phyloP scores from a whole-genome alignment of 306 rosid genomes.

The Calophaca sinica region DNA sequence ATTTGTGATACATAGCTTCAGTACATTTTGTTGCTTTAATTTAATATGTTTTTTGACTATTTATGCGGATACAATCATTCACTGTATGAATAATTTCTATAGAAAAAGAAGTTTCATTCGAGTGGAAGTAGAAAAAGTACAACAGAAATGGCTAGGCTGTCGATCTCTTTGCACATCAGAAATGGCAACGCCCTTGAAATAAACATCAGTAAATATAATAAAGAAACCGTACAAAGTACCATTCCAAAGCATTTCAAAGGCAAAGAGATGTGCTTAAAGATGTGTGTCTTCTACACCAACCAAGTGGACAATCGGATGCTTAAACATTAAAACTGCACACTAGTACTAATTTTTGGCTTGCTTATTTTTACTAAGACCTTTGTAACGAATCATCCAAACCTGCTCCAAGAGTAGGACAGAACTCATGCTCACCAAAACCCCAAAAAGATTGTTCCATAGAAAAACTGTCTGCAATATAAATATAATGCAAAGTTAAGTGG shows the following conservation, averaged over 20 bases:
- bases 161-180: slow-evolving; percentile 10
- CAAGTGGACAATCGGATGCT: not conserved
- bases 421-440: not conserved
- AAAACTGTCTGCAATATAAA: not conserved
- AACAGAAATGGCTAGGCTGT: not conserved
- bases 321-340: not conserved
- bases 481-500: not conserved
- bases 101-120: not conserved
- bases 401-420: not conserved
- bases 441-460: not conserved
- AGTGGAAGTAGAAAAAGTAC: not conserved
- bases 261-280: not conserved
- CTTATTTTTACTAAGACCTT: not conserved
- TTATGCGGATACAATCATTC: not conserved
- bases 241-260: not conserved
- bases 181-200: slow-evolving; percentile 28
- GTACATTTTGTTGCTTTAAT: not conserved
- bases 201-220: slow-evolving; percentile 5
- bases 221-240: not conserved
- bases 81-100: not conserved
- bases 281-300: not conserved
- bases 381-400: not conserved
- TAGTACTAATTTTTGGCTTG: not conserved
- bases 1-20: not conserved
- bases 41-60: slow-evolving; percentile 4